Evolutionary conservation across 805 yeast genomes (phyloP).

Genomic region (Naumovozyma baii): DNA sequence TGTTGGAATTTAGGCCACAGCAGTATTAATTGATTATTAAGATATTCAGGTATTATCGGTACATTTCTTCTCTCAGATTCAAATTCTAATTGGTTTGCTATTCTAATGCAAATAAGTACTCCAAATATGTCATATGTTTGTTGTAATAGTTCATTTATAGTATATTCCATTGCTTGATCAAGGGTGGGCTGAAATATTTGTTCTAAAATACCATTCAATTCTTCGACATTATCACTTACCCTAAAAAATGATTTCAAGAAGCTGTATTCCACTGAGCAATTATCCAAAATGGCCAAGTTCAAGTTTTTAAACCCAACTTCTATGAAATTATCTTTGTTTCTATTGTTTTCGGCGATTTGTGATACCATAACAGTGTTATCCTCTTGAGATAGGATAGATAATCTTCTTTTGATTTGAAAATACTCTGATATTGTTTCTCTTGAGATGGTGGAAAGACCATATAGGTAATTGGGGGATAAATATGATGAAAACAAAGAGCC

Average conservation of each 20-base stretch:
- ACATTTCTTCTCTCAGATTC: conserved; percentile 60
- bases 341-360: conserved; percentile 76
- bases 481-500: conserved; percentile 23
- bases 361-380: conserved; percentile 65
- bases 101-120: conserved; percentile 60
- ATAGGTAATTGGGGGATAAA: conserved; percentile 15
- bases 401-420: conserved; percentile 47
- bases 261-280: conserved; percentile 64
- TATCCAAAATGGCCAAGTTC: conserved; percentile 64
- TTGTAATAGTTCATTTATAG: conserved; percentile 30
- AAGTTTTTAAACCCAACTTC: conserved; percentile 69
- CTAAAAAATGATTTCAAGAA: conserved; percentile 66
- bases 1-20: conserved; percentile 85
- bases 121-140: conserved; percentile 64
- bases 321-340: conserved; percentile 53
- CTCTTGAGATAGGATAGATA: conserved; percentile 44
- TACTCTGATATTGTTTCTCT: conserved; percentile 41
- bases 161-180: conserved; percentile 39
- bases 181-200: conserved; percentile 47
- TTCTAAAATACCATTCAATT: conserved; percentile 38
- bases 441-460: conserved; percentile 6
- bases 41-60: conserved; percentile 58
- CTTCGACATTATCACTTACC: conserved; percentile 32
- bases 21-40: conserved; percentile 51
- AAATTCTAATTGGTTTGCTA: conserved; percentile 54